Evolutionary conservation across 2,329 filamentous ascomycete species (phyloP).

Genomic region (Phialemonium atrogriseum): DNA sequence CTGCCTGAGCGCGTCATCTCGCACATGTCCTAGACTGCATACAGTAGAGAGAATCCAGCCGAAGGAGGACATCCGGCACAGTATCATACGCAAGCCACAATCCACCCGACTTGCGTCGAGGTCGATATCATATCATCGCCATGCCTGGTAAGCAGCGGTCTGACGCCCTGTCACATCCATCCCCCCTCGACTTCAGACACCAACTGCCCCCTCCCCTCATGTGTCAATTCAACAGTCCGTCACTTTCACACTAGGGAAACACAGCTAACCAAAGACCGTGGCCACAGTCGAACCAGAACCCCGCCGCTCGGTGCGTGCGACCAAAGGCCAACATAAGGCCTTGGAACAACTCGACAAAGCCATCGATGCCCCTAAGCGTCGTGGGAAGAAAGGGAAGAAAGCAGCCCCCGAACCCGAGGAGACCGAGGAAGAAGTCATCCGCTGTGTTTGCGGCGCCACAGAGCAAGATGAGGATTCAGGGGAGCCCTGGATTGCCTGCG

Average conservation of each 20-base stretch:
- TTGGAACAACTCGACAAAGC: constrained; percentile 66
- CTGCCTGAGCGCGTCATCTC: constrained; percentile 1
- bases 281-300: constrained; percentile 56
- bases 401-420: constrained; percentile 48
- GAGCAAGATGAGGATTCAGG: constrained; percentile 79
- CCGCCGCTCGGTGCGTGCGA: constrained; percentile 88
- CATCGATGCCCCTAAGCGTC: constrained; percentile 42
- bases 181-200: no score
- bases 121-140: constrained; percentile 8
- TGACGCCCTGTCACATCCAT: background rate
- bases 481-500: constrained; percentile 93
- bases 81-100: no score
- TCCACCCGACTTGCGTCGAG: no score
- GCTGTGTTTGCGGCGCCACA: constrained; percentile 86
- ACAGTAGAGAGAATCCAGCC: constrained; percentile 1
- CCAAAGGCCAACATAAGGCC: constrained; percentile 93
- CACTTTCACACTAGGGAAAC: no score
- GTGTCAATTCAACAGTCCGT: background rate
- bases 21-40: constrained; percentile 1
- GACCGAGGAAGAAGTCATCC: constrained; percentile 66
- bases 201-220: constrained; percentile 2
- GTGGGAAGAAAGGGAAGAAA: constrained; percentile 45
- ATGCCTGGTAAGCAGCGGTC: constrained; percentile 20
- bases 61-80: background rate
- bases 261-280: constrained; percentile 11